Evolutionary conservation across 2,329 filamentous ascomycete species (phyloP).

Genomic region (Tolypocladium pustulatum): DNA sequence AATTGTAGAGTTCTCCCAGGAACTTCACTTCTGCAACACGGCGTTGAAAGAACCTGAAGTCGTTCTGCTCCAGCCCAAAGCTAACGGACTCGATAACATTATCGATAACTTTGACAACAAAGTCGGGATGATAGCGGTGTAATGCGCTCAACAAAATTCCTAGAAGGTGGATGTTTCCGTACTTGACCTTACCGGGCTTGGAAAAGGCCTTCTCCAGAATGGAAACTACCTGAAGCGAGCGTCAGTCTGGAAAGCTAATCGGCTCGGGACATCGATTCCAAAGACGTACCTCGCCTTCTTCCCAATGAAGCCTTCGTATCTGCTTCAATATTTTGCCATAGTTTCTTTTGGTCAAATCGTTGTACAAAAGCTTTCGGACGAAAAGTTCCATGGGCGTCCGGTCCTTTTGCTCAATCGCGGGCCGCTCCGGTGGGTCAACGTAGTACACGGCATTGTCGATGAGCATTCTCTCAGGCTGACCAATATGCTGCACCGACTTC

Average conservation of each 20-base stretch:
- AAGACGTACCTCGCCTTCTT: constrained; percentile 65
- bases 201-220: constrained; percentile 86
- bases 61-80: constrained; percentile 84
- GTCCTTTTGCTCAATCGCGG: constrained; percentile 94
- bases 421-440: constrained; percentile 86
- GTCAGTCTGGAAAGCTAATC: neutral
- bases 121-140: constrained; percentile 84
- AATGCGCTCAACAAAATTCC: constrained; percentile 82
- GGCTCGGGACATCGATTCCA: neutral
- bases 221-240: constrained; percentile 46
- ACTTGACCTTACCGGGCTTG: constrained; percentile 95
- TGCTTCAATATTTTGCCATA: constrained; percentile 91
- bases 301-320: constrained; percentile 93
- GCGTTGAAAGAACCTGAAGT: constrained; percentile 95
- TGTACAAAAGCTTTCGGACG: constrained; percentile 82
- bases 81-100: constrained; percentile 81
- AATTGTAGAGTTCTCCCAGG: constrained; percentile 92
- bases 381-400: constrained; percentile 88
- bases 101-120: constrained; percentile 86
- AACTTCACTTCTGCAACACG: constrained; percentile 95
- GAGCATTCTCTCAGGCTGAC: constrained; percentile 92
- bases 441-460: constrained; percentile 98
- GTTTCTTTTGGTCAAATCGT: constrained; percentile 88
- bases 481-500: constrained; percentile 89
- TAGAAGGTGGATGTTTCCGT: constrained; percentile 88